Conservation (phyloP, 2,329 filamentous ascomycete genomes). For the Zasmidium cellare region DNA sequence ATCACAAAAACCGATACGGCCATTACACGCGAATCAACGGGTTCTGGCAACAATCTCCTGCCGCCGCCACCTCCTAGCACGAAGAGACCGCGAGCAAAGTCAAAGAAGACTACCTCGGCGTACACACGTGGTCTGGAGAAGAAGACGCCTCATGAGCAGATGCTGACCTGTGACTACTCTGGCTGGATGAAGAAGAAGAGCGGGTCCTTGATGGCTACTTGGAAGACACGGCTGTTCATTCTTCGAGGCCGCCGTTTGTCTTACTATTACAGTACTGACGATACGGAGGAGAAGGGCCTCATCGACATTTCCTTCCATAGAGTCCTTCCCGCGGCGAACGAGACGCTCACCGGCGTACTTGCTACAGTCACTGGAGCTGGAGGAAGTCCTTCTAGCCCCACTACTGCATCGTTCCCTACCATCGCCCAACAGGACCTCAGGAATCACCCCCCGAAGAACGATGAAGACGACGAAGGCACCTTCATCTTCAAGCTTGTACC, state of each 20-base stretch:
- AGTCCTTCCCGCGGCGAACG: slow-evolving; percentile 90
- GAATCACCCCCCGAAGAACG: slow-evolving; percentile 37
- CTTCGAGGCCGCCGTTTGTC: slow-evolving; percentile 86
- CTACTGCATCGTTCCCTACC: slow-evolving; percentile 40
- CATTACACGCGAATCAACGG: slow-evolving; percentile 44
- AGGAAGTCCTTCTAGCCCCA: slow-evolving; percentile 57
- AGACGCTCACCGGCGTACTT: slow-evolving; percentile 85
- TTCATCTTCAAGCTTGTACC: slow-evolving; percentile 99
- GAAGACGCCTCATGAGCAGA: slow-evolving; percentile 78
- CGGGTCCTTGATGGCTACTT: slow-evolving; percentile 92
- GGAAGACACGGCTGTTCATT: slow-evolving; percentile 96
- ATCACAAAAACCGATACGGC: slow-evolving; percentile 35
- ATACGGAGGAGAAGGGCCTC: slow-evolving; percentile 88
- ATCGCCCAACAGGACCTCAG: slow-evolving; percentile 38
- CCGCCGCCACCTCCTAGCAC: slow-evolving; percentile 29
- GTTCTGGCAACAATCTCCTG: slow-evolving; percentile 39
- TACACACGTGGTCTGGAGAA: slow-evolving; percentile 85
- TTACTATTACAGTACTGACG: slow-evolving; percentile 94
- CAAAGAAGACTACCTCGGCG: slow-evolving; percentile 81
- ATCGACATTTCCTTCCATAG: slow-evolving; percentile 98
- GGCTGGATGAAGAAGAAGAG: slow-evolving; percentile 99
- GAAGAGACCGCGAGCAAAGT: slow-evolving; percentile 26
- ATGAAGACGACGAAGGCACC: slow-evolving; percentile 58
- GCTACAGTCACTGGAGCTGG: slow-evolving; percentile 89
- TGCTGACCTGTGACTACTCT: slow-evolving; percentile 83